Evolutionary conservation across 2,329 filamentous ascomycete species (phyloP), one percentile per base, ranked within the genome.

Genomic region (Ophiostoma novo-ulmi): DNA sequence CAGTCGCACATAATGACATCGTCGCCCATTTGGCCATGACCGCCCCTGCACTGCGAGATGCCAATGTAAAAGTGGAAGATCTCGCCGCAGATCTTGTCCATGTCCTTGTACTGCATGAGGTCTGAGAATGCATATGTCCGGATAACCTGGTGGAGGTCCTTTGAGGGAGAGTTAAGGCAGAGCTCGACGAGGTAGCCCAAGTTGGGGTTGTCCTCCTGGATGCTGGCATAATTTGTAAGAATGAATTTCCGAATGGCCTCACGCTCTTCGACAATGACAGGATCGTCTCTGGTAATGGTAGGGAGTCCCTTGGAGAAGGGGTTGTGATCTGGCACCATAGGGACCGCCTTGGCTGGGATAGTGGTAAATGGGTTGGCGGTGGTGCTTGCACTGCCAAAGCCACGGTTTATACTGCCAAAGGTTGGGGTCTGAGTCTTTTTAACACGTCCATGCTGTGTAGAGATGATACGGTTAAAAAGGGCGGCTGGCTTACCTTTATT

Each of bases 1-100:
- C 75, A 76, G 13, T 73, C 72, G 58, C 74, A 74, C 72, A 74
- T 71, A 13, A 63, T 20, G 5, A 72, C 35, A 61, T 74, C 73
- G 61, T 71, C 63, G 39, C 39, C 36, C 38, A 44, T 48, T 5
- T 8, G 6, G 39, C 39, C 65, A 17, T 67, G 65, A 22, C 65
- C 65, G 39, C 65, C 65, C 6, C 65, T 22, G 65, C 65, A 44
- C 63, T 65, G 63, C 63, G 63, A 39, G 20, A 65, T 65, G 36
- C 63, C 63, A 10, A 39, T 8, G n/a, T 39, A 65, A 39, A 71
- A 70, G 41, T 73, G 71, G 17, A 73, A 52, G 1, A 70, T 61
- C 55, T 73, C 73, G 6, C 64, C 64, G 22, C 22, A 68, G 31
- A 73, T 61, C n/a, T 71, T 14, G n/a, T 72, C 70, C 52, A 70